Conservation (phyloP, 2,329 filamentous ascomycete species). For the Grosmannia serpens region DNA sequence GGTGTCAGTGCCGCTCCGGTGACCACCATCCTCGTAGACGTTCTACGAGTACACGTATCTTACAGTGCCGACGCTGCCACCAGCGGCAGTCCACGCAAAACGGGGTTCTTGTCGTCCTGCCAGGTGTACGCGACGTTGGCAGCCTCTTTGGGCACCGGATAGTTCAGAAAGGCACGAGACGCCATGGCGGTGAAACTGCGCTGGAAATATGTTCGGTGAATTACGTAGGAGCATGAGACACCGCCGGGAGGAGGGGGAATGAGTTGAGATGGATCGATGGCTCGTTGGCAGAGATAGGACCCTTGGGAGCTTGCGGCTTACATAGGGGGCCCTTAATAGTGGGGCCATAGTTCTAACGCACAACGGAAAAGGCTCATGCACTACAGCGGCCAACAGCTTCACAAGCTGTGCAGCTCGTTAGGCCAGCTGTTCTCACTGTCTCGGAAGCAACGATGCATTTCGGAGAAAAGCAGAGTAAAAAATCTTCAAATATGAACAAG, state of each 20-base stretch:
- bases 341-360: too few relatives aligned
- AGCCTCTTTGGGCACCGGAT: conserved; percentile 28
- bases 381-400: background rate
- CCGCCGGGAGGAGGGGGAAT: too few relatives aligned
- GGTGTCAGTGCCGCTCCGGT: background rate
- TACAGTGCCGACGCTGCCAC: conserved; percentile 34
- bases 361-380: background rate
- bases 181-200: conserved; percentile 5
- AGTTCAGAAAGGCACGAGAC: conserved; percentile 25
- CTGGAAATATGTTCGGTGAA: background rate
- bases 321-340: background rate
- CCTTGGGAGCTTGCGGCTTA: background rate
- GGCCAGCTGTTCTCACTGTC: too few relatives aligned
- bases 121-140: conserved; percentile 20
- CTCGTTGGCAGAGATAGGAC: background rate
- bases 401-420: background rate
- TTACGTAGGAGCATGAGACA: too few relatives aligned
- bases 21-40: background rate
- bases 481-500: background rate
- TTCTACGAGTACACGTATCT: conserved; percentile 1
- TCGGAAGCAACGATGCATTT: background rate
- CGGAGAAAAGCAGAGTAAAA: background rate
- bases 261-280: too few relatives aligned
- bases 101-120: conserved; percentile 51
- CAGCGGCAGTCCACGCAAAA: conserved; percentile 54